A percentile compares a stretch with the other conserved stretches of the same genome.
phyloP scores from a whole-genome alignment of 1,284 basidiomycete genomes.

The Sanghuangporus weigelae region DNA sequence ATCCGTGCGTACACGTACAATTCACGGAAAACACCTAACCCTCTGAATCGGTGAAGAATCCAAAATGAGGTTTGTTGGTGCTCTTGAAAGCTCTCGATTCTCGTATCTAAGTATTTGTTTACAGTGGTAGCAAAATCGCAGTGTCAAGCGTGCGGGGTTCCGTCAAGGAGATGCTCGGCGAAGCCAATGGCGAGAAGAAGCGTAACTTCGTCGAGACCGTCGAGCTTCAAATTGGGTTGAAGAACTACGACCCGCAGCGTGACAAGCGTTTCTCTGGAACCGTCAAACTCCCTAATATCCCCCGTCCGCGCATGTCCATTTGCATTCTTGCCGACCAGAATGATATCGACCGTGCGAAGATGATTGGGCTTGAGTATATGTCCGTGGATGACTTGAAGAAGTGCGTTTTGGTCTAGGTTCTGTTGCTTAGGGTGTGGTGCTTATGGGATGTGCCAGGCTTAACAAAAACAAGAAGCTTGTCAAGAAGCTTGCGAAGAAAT shows the following conservation, averaged over 20 bases:
- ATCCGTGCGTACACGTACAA: no score
- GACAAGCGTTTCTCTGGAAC: slow-evolving; percentile 98
- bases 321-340: slow-evolving; percentile 99
- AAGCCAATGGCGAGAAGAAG: slow-evolving; percentile 78
- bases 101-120: not conserved
- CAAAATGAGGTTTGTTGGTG: slow-evolving; percentile 15
- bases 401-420: slow-evolving; percentile 37
- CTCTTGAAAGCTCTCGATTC: not conserved
- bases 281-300: slow-evolving; percentile 94
- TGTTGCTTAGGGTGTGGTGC: not conserved
- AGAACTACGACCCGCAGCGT: slow-evolving; percentile 96
- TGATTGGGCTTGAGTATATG: slow-evolving; percentile 98
- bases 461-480: slow-evolving; percentile 99
- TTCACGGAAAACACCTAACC: slow-evolving; percentile 10
- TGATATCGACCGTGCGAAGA: slow-evolving; percentile 98
- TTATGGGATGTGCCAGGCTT: slow-evolving; percentile 45
- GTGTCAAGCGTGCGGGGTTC: slow-evolving; percentile 98
- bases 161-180: slow-evolving; percentile 78
- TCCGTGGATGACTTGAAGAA: slow-evolving; percentile 99
- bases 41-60: slow-evolving; percentile 12
- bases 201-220: slow-evolving; percentile 91
- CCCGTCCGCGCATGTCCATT: slow-evolving; percentile 98
- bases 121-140: slow-evolving; percentile 70
- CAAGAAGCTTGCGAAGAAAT: slow-evolving; percentile 99
- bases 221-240: slow-evolving; percentile 95